phyloP scores from a whole-genome alignment of 1,139 yeast species.

The Nakaseomyces bracarensis region DNA sequence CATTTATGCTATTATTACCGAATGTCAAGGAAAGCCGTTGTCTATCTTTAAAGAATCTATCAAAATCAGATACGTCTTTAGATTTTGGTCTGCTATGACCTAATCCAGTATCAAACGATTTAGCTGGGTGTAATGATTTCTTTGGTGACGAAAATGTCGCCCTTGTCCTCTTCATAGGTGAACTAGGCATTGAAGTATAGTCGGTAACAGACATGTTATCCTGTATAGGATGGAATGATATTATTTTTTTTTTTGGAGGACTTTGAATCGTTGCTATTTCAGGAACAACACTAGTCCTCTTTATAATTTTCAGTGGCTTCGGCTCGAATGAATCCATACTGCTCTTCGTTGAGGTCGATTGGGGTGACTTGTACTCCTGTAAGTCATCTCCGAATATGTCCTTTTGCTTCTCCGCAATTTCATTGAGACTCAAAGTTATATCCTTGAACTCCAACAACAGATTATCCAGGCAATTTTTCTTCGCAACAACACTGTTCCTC shows the following conservation, averaged over 20 bases:
- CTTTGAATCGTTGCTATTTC: slow-evolving; percentile 6
- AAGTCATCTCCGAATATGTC: not conserved
- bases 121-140: slow-evolving; percentile 19
- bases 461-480: slow-evolving; percentile 17
- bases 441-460: slow-evolving; percentile 25
- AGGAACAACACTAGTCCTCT: slow-evolving; percentile 13
- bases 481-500: slow-evolving; percentile 8
- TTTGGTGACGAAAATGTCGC: slow-evolving; percentile 8
- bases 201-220: slow-evolving; percentile 7
- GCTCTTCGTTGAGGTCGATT: slow-evolving; percentile 16
- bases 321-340: slow-evolving; percentile 24
- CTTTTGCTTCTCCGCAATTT: slow-evolving; percentile 12
- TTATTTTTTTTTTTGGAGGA: slow-evolving; percentile 11
- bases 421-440: slow-evolving; percentile 22
- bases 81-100: slow-evolving; percentile 13
- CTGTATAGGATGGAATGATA: slow-evolving; percentile 4
- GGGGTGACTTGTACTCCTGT: not conserved
- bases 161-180: slow-evolving; percentile 12
- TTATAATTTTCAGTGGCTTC: slow-evolving; percentile 27
- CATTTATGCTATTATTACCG: slow-evolving; percentile 13
- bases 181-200: slow-evolving; percentile 18
- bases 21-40: slow-evolving; percentile 30
- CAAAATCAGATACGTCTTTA: slow-evolving; percentile 12
- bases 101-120: slow-evolving; percentile 25
- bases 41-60: slow-evolving; percentile 24